Evolutionary conservation across 164 flowering plant species (phyloP), one percentile per base, ranked within the genome.

Genomic region (Warburgia ugandensis): DNA sequence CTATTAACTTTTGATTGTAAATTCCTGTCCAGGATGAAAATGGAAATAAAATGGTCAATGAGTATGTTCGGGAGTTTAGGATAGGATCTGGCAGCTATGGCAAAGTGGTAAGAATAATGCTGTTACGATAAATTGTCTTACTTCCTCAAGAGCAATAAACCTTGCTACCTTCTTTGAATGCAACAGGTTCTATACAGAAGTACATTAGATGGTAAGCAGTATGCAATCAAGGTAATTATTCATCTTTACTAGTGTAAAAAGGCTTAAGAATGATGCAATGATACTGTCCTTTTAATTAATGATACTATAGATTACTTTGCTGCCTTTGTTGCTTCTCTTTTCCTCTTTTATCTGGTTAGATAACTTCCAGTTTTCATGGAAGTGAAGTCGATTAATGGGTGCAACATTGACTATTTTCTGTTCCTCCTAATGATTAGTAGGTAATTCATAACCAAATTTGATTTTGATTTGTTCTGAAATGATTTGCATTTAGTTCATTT

Each of bases 21-120:
- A 33, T 16, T 19, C 27, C n/a, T 44, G 19, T 16, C 25, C 70
- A 88, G 97, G 97, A 94, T 73, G 95, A 94, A 49, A 55, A 81
- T 73, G 96, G 96, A 42, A 89, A 71, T 54, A 94, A 83, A 75
- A 83, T 76, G 72, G 64, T 94, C 47, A 94, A 94, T 65, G 90
- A 89, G 59, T 94, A 89, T 72, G 83, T 89, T 42, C 84, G 84
- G 11, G 85, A 73, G 66, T 56, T 41, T 48, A 94, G 73, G 67
- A 84, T 94, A 62, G 97, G 96, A 41, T 56, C 88, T 62, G 99
- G 99, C 30, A 89, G 95, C 75, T 94, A 89, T 54, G 97, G 96
- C 3, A 94, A 94, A 94, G 97, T 94, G 89, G 99, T 92, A 64
- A 74, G 20, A 5, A 11, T 40, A n/a, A n/a, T n/a, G n/a, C n/a